Evolutionary conservation across 495 filamentous ascomycete genomes (phyloP), one percentile per base, ranked within the genome.

Genomic region (Saxispiralis lemnorum): DNA sequence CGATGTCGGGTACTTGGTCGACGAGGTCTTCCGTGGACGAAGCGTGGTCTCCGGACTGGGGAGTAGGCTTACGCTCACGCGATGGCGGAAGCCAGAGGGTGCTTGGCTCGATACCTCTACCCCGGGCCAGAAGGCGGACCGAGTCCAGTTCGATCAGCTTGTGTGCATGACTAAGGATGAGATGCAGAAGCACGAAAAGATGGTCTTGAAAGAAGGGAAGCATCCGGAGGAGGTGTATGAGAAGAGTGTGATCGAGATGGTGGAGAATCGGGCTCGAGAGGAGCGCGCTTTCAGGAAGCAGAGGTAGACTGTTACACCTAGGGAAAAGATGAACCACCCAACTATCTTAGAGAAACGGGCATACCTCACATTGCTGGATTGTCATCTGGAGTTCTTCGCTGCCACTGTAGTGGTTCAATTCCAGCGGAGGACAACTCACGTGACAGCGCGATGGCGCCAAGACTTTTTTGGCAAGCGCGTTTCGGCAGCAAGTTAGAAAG

Each of bases 161-260:
- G 89, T 96, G 4, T 82, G 82, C 52, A 85, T 99, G 85, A 96
- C 92, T 7, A 95, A 89, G 60, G 88, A 96, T 46, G 89, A 96
- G 58, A 79, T 76, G n/a, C 64, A 69, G 10, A 66, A 67, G 41
- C 89, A 97, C 56, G 81, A 88, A 55, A 76, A 74, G 48, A 72
- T 83, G 54, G 72, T 94, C 13, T 58, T 96, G n/a, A 74, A 68
- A 48, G 83, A 69, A 0, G 67, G 64, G 5, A 81, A 78, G 66
- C 65, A 39, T 12, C 68, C 68, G 9, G 77, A 83, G 55, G 77
- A 88, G 7, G 36, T 93, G 31, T 95, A 93, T 56, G 72, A 76
- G 44, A 55, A 52, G 18, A 66, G 69, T 15, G 71, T 79, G 0
- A 53, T 87, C 10, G 67, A 75, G 48, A 60, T 63, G 30, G 81